A percentile compares a stretch with the other conserved stretches of the same genome.
These are phyloP conservation scores for Trichoderma harzianum DNA, from an alignment of 2,329 filamentous ascomycete genomes.

Conservation along the genomic window DNA sequence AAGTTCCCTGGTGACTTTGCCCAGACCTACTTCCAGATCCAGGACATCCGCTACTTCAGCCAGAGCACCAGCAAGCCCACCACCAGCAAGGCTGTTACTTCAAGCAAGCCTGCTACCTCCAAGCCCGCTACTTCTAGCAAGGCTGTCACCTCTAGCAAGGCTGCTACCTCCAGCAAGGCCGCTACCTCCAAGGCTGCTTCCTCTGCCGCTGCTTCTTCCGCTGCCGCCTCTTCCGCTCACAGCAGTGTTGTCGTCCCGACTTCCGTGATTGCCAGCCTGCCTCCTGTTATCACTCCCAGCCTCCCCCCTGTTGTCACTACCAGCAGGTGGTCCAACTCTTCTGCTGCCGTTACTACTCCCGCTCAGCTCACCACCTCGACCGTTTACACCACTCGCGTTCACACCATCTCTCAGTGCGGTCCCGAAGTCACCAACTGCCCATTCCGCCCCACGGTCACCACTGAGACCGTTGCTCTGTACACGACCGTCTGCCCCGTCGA, in stretches of 20 bases:
- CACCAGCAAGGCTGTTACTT: background rate
- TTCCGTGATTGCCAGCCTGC: background rate
- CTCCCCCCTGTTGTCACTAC: background rate
- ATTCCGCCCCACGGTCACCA: conserved; percentile 33
- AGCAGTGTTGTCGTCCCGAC: background rate
- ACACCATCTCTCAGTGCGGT: conserved; percentile 55
- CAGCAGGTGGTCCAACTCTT: background rate
- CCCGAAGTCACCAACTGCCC: conserved; percentile 41
- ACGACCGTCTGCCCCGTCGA: conserved; percentile 38
- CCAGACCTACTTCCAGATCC: conserved; percentile 46
- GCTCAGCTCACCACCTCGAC: conserved; percentile 33
- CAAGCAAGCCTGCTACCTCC: background rate
- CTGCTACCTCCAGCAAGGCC: conserved; percentile 14
- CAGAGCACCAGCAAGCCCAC: conserved; percentile 13
- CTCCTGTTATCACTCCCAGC: background rate
- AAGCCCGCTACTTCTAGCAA: background rate
- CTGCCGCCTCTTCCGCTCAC: background rate
- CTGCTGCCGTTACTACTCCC: background rate
- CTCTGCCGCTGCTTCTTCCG: background rate
- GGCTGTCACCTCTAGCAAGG: background rate
- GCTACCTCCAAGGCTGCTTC: background rate
- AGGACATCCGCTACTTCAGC: conserved; percentile 36
- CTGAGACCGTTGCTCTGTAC: conserved; percentile 35
- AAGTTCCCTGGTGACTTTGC: conserved; percentile 35
- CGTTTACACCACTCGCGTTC: conserved; percentile 40